Base-by-base conservation (phyloP, 768 basidiomycete species). In the Calocybe cyanea region DNA sequence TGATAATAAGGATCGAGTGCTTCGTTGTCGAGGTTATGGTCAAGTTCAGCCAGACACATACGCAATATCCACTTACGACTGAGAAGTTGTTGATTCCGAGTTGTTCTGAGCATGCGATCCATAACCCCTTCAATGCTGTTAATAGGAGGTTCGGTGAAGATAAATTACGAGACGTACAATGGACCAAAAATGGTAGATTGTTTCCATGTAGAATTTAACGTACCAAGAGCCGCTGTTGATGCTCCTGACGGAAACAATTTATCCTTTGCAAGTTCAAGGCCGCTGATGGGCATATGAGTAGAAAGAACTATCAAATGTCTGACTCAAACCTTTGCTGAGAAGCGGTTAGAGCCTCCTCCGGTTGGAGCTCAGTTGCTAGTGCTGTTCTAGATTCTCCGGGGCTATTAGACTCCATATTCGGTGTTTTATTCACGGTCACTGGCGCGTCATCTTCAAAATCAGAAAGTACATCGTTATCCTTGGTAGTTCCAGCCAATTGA, bases 111-210 rank as follows among this genome's bases (percentile, higher is more conserved):
- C 45, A 25, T 66, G 60, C 7, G 62, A 65, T 10, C 68, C 73
- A 45, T 70, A 51, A 7, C 66, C 67, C 42, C 73, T 75, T 17
- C 0, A 35, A 23, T 25, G 17, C 23, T 21, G 43, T 41, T 14
- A 51, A 37, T 36, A 21, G 10, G 25, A 43, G 25, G 11, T 25
- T 34, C 31, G 24, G 42, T 33, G 41, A 54, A 39, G 31, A 51
- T 49, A 47, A 43, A 45, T n/a, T n/a, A n/a, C n/a, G n/a, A n/a
- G n/a, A n/a, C n/a, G n/a, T n/a, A n/a, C 83, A 83, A 58, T 42
- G 80, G 78, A 17, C 81, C 82, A 53, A 85, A 85, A 20, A 85
- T 85, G 1, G 83, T 84, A n/a, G 76, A 68, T 30, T 65, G 64
- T 47, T 66, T 75, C 64, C 76, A 80, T 7, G 58, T 55, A 3